These are phyloP conservation scores for Phytophthora fragariae DNA, from an alignment of 352 stramenopile species.

Conservation along the genomic window DNA sequence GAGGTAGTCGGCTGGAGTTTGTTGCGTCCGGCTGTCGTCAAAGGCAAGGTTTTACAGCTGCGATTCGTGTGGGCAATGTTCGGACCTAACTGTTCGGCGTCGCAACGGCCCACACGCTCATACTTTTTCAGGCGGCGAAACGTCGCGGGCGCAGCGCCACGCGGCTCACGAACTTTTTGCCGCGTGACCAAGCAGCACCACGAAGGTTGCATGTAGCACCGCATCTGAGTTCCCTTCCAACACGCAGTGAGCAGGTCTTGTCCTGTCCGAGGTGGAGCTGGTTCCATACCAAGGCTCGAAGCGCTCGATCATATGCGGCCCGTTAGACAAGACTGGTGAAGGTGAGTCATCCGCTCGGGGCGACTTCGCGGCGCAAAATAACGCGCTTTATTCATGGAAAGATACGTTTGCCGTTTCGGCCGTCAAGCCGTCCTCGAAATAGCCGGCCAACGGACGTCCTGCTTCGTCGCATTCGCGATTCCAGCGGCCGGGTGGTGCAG, in stretches of 20 bases:
- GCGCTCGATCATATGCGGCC: too few relatives aligned
- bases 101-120: conserved; percentile 1
- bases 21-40: neutral
- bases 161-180: conserved; percentile 15
- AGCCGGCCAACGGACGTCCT: conserved; percentile 12
- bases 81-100: neutral
- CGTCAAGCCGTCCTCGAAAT: neutral
- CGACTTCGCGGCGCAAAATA: neutral
- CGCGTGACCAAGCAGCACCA: neutral
- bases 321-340: neutral
- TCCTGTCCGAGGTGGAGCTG: neutral
- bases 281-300: neutral
- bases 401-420: neutral
- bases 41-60: neutral
- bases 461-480: conserved; percentile 23
- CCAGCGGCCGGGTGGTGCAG: neutral
- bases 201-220: neutral
- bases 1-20: neutral
- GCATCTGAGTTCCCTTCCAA: neutral
- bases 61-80: neutral
- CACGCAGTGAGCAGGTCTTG: neutral
- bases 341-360: neutral
- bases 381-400: neutral
- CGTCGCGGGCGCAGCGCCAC: conserved; percentile 13
- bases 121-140: conserved; percentile 11